Evolutionary conservation across 2,329 filamentous ascomycete genomes (phyloP).

Genomic region (Byssothecium circinans): DNA sequence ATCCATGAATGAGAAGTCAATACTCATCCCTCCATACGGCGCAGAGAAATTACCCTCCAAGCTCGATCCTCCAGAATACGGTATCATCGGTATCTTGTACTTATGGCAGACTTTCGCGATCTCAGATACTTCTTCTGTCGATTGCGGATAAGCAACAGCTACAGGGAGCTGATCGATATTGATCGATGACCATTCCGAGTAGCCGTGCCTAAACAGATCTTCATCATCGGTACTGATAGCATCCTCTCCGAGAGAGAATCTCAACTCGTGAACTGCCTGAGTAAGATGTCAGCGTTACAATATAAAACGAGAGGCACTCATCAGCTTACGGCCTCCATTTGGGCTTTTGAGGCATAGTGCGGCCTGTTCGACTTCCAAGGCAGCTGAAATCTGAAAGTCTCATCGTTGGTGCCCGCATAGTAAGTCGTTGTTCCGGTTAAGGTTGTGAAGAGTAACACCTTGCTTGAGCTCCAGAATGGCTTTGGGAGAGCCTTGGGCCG

Average conservation of each 20-base stretch:
- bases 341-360: constrained; percentile 52
- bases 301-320: neutral
- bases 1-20: constrained; percentile 90
- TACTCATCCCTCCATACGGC: constrained; percentile 81
- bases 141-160: constrained; percentile 65
- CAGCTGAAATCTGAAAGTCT: constrained; percentile 31
- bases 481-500: constrained; percentile 21
- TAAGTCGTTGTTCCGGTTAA: constrained; percentile 58
- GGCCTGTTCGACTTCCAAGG: constrained; percentile 34
- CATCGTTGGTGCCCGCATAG: constrained; percentile 50
- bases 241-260: constrained; percentile 57
- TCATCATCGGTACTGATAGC: constrained; percentile 65
- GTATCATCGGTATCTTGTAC: constrained; percentile 78
- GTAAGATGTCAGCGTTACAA: constrained; percentile 13
- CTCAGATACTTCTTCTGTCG: constrained; percentile 64
- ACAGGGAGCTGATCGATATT: constrained; percentile 66
- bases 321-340: constrained; percentile 54
- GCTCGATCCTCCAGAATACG: constrained; percentile 83
- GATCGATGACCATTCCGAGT: constrained; percentile 71
- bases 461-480: constrained; percentile 52
- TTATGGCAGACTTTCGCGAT: constrained; percentile 74
- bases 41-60: constrained; percentile 90
- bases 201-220: constrained; percentile 65
- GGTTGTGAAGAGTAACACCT: constrained; percentile 52
- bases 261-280: constrained; percentile 60